A percentile compares a stretch with the other conserved stretches of the same genome.
These are phyloP conservation scores for Fagopyrum homotropicum DNA, from an alignment of 148 eudicot species.

Conservation along the genomic window DNA sequence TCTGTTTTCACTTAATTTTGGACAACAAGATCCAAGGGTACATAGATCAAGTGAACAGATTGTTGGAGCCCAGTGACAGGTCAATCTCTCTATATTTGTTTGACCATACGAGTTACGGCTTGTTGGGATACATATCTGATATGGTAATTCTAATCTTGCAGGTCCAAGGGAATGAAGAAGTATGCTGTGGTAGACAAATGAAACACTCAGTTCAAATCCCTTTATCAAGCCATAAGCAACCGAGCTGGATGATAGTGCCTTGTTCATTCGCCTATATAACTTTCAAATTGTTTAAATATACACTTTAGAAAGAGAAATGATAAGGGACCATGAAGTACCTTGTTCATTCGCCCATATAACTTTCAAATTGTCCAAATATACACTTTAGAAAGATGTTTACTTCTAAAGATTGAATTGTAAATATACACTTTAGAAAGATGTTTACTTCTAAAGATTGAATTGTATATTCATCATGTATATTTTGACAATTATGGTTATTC, in stretches of 20 bases:
- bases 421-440: too few species aligned
- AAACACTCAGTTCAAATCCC: conserved; percentile 78
- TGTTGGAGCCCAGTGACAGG: conserved; percentile 83
- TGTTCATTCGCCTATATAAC: too few species aligned
- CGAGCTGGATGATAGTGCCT: conserved; percentile 45
- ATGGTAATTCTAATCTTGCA: conserved; percentile 19
- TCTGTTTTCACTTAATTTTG: conserved; percentile 76
- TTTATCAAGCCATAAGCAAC: conserved; percentile 63
- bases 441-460: too few species aligned
- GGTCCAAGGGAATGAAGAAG: conserved; percentile 93
- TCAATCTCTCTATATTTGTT: conserved; percentile 15
- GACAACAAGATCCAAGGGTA: conserved; percentile 93
- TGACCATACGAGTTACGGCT: background rate
- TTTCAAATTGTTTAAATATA: too few species aligned
- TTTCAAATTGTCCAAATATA: too few species aligned
- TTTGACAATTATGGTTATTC: too few species aligned
- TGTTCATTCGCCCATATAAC: too few species aligned
- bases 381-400: too few species aligned
- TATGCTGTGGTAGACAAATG: conserved; percentile 89
- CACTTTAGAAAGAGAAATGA: too few species aligned
- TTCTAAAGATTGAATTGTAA: too few species aligned
- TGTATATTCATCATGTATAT: too few species aligned
- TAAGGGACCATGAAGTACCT: too few species aligned
- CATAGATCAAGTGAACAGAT: conserved; percentile 91
- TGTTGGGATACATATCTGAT: background rate